phyloP scores from a whole-genome alignment of 805 yeast species.

The Schwanniomyces pseudopolymorphus region DNA sequence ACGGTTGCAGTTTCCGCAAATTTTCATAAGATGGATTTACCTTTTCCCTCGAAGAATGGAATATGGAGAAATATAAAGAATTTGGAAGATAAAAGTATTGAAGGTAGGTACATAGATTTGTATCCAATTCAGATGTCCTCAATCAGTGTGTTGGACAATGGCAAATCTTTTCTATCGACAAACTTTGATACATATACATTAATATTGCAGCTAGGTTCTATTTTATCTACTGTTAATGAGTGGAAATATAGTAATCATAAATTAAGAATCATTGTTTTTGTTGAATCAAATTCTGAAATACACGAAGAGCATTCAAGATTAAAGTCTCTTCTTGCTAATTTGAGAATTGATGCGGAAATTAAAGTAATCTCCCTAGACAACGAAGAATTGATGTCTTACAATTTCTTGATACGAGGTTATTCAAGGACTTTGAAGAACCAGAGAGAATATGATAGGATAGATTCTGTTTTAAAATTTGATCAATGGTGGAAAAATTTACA shows the following conservation, averaged over 20 bases:
- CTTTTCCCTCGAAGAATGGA: conserved; percentile 28
- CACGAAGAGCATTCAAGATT: conserved; percentile 68
- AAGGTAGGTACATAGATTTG: conserved; percentile 69
- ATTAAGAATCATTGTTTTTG: conserved; percentile 84
- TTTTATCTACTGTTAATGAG: conserved; percentile 85
- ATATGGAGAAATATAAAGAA: conserved; percentile 13
- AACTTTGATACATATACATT: conserved; percentile 95
- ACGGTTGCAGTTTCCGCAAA: conserved; percentile 95
- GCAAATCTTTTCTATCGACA: conserved; percentile 72
- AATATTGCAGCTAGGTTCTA: conserved; percentile 91
- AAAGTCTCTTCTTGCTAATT: conserved; percentile 59
- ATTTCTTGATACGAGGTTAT: conserved; percentile 74
- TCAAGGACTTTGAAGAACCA: conserved; percentile 28
- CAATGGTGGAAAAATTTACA: conserved; percentile 84
- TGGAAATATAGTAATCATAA: conserved; percentile 76
- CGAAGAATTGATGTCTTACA: conserved; percentile 59
- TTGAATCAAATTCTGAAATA: conserved; percentile 71
- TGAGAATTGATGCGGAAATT: conserved; percentile 83
- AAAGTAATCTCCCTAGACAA: conserved; percentile 66
- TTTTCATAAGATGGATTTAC: conserved; percentile 66
- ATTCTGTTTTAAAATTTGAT: conserved; percentile 53
- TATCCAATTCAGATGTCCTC: conserved; percentile 98
- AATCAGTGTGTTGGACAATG: conserved; percentile 62
- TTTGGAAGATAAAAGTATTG: conserved; percentile 12
- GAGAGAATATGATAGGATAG: conserved; percentile 42